These are phyloP conservation scores for Cytidiella melzeri DNA, from an alignment of 768 basidiomycete genomes.

Conservation along the genomic window DNA sequence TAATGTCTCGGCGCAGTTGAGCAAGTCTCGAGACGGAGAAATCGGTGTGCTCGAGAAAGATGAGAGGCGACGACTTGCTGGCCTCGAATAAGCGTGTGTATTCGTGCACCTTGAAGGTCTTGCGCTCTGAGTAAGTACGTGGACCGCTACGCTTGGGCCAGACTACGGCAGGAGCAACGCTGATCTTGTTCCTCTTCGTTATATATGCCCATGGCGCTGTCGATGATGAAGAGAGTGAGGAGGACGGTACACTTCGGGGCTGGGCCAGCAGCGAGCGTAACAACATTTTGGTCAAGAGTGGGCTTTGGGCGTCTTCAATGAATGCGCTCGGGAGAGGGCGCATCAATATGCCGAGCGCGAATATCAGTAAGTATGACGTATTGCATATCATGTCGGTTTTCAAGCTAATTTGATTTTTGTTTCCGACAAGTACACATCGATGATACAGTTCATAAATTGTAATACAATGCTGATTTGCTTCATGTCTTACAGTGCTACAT, in stretches of 20 bases:
- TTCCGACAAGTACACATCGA: no score
- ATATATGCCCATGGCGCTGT: slow-evolving; percentile 8
- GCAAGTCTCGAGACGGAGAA: slow-evolving; percentile 64
- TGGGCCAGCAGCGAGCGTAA: slow-evolving; percentile 1
- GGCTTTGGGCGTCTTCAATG: no score
- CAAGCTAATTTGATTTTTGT: no score
- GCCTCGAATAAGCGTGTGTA: slow-evolving; percentile 67
- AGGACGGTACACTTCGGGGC: slow-evolving; percentile 7
- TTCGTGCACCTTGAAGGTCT: slow-evolving; percentile 74
- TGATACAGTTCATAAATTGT: no score
- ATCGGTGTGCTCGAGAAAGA: slow-evolving; percentile 76
- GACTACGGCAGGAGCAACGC: slow-evolving; percentile 43
- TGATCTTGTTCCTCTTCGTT: slow-evolving; percentile 34
- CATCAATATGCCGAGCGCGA: no score
- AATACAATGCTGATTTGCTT: no score
- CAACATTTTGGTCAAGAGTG: slow-evolving; percentile 8
- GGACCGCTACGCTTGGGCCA: slow-evolving; percentile 49
- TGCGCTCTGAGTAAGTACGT: slow-evolving; percentile 73
- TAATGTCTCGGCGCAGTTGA: slow-evolving; percentile 64
- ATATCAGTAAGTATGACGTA: no score
- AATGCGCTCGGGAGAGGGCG: no score
- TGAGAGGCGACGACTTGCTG: slow-evolving; percentile 51
- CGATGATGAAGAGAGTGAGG: slow-evolving; percentile 2
- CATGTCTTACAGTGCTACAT: no score
- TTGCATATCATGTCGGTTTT: no score